Evolutionary conservation across 2,329 filamentous ascomycete genomes (phyloP).

Genomic region (Cladophialophora carrionii): DNA sequence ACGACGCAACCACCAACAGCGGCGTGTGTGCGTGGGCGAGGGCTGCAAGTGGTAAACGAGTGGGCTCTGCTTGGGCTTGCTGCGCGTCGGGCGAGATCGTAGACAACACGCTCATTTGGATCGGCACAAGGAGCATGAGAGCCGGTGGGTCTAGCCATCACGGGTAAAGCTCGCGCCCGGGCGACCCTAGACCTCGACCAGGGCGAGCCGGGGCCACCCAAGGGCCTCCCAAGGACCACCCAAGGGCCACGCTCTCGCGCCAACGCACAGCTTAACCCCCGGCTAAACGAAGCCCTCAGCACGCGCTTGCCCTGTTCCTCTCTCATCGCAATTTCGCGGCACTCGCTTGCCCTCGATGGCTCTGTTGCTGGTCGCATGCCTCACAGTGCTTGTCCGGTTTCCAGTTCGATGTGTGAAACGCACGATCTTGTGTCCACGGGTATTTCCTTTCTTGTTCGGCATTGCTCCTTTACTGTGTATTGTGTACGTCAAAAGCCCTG

Average conservation of each 20-base stretch:
- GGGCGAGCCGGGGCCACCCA: conserved; percentile 4
- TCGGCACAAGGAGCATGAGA: conserved; percentile 12
- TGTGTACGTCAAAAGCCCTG: too few species aligned
- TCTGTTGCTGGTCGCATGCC: conserved; percentile 11
- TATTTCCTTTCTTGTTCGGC: background rate
- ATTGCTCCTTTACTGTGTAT: background rate
- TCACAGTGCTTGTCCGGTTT: background rate
- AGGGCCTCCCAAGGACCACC: too few species aligned
- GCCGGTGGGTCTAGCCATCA: conserved; percentile 10
- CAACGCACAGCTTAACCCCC: conserved; percentile 9
- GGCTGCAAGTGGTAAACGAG: background rate
- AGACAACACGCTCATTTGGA: conserved; percentile 6
- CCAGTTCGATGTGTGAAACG: conserved; percentile 26
- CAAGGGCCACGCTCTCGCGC: background rate
- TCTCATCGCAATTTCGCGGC: conserved; percentile 30
- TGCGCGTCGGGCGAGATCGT: background rate
- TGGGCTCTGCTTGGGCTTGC: background rate
- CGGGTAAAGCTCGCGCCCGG: conserved; percentile 12
- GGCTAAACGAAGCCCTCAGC: conserved; percentile 4
- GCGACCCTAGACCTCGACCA: conserved; percentile 6
- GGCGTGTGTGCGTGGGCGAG: conserved; percentile 4
- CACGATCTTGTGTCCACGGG: conserved; percentile 5
- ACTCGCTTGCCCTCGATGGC: conserved; percentile 22
- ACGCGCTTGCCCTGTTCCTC: conserved; percentile 32
- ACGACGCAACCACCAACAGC: background rate